Conservation (phyloP, 768 basidiomycete genomes). For the Russula vinacea region DNA sequence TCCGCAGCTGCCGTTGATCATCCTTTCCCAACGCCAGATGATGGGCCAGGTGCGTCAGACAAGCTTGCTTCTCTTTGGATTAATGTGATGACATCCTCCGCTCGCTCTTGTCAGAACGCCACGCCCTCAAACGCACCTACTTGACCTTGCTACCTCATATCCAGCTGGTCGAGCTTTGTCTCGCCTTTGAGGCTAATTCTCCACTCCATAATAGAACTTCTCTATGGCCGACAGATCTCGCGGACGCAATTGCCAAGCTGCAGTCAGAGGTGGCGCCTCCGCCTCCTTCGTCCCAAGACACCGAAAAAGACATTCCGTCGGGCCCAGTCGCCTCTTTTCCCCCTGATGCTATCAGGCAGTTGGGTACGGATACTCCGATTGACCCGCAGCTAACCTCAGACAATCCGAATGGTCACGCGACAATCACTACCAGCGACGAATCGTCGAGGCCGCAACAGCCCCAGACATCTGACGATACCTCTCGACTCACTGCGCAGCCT, state of each 20-base stretch:
- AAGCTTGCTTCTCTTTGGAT: neutral
- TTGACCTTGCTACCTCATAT: constrained; percentile 60
- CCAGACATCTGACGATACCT: neutral
- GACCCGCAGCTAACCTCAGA: neutral
- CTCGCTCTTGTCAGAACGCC: constrained; percentile 37
- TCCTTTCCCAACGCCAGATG: constrained; percentile 32
- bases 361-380: constrained; percentile 7
- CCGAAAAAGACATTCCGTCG: constrained; percentile 31
- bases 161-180: constrained; percentile 77
- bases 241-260: constrained; percentile 57
- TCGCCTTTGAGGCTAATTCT: constrained; percentile 66
- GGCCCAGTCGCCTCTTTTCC: constrained; percentile 28
- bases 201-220: constrained; percentile 59
- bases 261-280: constrained; percentile 31
- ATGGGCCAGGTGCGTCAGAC: constrained; percentile 16
- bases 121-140: constrained; percentile 70
- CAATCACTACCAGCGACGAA: neutral
- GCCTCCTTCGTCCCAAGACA: constrained; percentile 24
- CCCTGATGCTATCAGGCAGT: constrained; percentile 10
- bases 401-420: neutral
- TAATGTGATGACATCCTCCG: constrained; percentile 5
- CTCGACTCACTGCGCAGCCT: neutral
- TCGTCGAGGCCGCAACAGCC: neutral
- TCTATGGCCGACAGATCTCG: constrained; percentile 73
- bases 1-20: constrained; percentile 34